Evolutionary conservation across 2,329 filamentous ascomycete species (phyloP), one percentile per base, ranked within the genome.

Genomic region (Sporothrix dimorphospora): DNA sequence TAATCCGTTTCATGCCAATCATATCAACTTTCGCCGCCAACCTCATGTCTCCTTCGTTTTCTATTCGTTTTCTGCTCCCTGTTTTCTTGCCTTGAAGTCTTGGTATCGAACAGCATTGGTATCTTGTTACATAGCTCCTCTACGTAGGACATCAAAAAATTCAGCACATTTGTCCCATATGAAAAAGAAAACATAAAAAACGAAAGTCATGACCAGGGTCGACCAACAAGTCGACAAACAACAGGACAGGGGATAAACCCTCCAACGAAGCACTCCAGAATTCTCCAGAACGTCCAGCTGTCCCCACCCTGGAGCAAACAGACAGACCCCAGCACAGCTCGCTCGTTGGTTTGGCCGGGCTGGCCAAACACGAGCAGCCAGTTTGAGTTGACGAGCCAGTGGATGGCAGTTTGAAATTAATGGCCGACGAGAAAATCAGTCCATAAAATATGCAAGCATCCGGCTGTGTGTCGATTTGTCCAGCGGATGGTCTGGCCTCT

Each of bases 1-100:
- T 63, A 63, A 27, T 42, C 59, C 59, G 21, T 65, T 65, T 65
- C 38, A 45, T 65, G 38, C 59, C 59, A 65, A 65, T 65, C 59
- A 42, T 24, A n/a, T 63, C 34, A 24, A 21, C 7, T 63, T 9
- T 63, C 30, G 57, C 57, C 11, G 57, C 16, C 34, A 40, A 19
- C 14, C 14, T 21, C 19, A 53, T 21, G 21, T 4, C 21, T 24
- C 4, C 14, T 9, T 40, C 19, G 34, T 38, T 38, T 40, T 16
- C 21, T 4, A 9, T 42, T 24, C 6, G 6, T 34, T 34, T 57
- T 34, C 30, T 34, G 30, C 19, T 2, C 14, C 45, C 45, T 3
- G 14, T 47, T 47, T 2, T 47, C 45, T 34, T 34, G 30, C 3
- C 6, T 34, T 34, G 6, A 34, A 3, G 30, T 3, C 30, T 34